These are phyloP conservation scores for Aspergillus puulaauensis DNA, from an alignment of 2,329 filamentous ascomycete species.

Conservation along the genomic window DNA sequence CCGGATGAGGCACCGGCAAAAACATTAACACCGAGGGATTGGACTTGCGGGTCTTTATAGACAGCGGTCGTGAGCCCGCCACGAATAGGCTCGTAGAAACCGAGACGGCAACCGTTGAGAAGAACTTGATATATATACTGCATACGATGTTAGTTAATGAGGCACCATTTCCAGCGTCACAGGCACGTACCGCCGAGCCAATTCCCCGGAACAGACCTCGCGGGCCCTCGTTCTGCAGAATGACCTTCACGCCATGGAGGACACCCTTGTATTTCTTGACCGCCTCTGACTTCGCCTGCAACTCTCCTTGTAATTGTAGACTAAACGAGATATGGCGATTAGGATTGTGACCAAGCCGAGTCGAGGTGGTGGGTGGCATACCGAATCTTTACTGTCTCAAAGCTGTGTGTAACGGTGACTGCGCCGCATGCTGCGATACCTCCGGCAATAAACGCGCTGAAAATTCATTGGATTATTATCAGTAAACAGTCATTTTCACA, in stretches of 20 bases:
- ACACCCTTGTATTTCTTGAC: slow-evolving; percentile 88
- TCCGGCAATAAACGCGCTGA: slow-evolving; percentile 85
- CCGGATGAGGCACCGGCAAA: slow-evolving; percentile 87
- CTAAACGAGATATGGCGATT: slow-evolving; percentile 46
- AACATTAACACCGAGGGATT: slow-evolving; percentile 89
- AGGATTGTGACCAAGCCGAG: background rate
- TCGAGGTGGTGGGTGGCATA: slow-evolving; percentile 42
- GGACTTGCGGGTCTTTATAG: slow-evolving; percentile 69
- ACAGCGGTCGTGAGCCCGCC: slow-evolving; percentile 66
- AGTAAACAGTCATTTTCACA: background rate
- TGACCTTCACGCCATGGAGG: slow-evolving; percentile 85
- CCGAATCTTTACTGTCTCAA: slow-evolving; percentile 99
- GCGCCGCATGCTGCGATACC: slow-evolving; percentile 96
- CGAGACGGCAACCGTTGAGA: slow-evolving; percentile 92
- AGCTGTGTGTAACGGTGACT: slow-evolving; percentile 95
- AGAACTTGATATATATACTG: slow-evolving; percentile 93
- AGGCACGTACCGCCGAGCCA: slow-evolving; percentile 66
- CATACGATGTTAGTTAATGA: slow-evolving; percentile 9
- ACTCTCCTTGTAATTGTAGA: slow-evolving; percentile 93
- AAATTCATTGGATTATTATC: background rate
- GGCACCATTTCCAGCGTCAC: background rate
- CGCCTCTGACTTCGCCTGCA: slow-evolving; percentile 81
- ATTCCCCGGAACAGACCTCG: slow-evolving; percentile 84
- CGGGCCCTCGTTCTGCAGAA: slow-evolving; percentile 85
- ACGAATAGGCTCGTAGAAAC: slow-evolving; percentile 96